Evolutionary conservation across 1,284 basidiomycete genomes (phyloP), one percentile per base, ranked within the genome.

Genomic region (Ustilago trichophora): DNA sequence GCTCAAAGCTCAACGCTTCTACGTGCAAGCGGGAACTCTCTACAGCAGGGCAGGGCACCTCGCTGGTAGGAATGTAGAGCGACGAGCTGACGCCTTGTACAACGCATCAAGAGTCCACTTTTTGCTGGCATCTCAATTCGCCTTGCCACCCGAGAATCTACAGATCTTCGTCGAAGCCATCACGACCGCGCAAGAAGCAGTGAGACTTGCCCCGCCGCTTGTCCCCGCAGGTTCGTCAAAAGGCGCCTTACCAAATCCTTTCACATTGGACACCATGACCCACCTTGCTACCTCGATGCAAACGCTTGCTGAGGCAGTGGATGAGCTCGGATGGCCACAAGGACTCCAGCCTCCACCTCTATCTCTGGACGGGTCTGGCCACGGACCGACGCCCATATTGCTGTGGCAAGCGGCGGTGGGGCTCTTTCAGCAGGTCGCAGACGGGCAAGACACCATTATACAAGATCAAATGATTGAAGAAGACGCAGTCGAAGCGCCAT

Each of bases 1-100:
- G 1, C 24, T 45, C 15, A 75, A 75, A 35, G 73, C 73, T 1
- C 56, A 71, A 27, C 63, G 70, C 31, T 73, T 64, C 56, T 73
- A 66, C 41, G 45, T 58, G 2, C 55, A 65, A 40, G 66, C 71
- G 4, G 54, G 48, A 7, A 49, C 34, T 13, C 47, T 71, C 13
- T 73, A 73, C 32, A 15, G 29, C 7, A 49, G 56, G n/a, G 57
- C 71, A 35, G 42, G 43, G 4, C 29, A 42, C 11, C 59, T 73
- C 9, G 48, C 59, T 9, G 37, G 41, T 13, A 16, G 43, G 12
- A 43, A 52, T 15, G 19, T 13, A 3, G 22, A 43, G n/a, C 42
- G 50, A 22, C 38, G 54, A 15, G 64, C 57, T 4, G 66, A 69
- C 21, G 55, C 66, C 8, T 29, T 53, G 32, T 69, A 52, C 66